Percentiles rank a stretch among this genome's conserved stretches.
Evolutionary conservation across 495 filamentous ascomycete genomes (phyloP).

Genomic region (Sordaria brevicollis): DNA sequence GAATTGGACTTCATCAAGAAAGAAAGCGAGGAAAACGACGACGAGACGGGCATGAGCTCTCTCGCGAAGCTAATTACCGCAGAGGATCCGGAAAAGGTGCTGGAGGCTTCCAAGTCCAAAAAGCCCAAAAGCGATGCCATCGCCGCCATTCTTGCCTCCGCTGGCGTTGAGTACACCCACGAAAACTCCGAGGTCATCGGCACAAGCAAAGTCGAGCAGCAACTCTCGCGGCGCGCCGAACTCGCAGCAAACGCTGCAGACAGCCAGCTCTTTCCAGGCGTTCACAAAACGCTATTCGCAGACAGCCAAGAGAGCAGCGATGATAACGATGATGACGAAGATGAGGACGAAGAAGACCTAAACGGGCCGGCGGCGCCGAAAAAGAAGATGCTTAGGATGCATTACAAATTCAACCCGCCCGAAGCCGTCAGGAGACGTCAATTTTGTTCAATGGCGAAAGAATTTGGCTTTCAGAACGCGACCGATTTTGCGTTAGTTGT

Average conservation of each 20-base stretch:
- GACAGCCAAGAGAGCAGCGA: constrained; percentile 15
- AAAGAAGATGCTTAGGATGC: constrained; percentile 24
- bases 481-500: constrained; percentile 89
- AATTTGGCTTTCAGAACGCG: constrained; percentile 64
- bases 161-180: constrained; percentile 91
- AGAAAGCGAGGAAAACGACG: constrained; percentile 34
- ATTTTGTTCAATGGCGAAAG: constrained; percentile 80
- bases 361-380: background rate
- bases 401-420: constrained; percentile 68
- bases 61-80: constrained; percentile 60
- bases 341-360: background rate
- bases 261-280: constrained; percentile 12
- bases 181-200: constrained; percentile 95
- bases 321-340: background rate
- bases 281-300: constrained; percentile 22
- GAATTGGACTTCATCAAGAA: constrained; percentile 29
- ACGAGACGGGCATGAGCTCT: constrained; percentile 63
- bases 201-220: constrained; percentile 72
- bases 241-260: constrained; percentile 42
- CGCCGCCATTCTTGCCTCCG: constrained; percentile 77
- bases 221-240: constrained; percentile 64
- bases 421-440: constrained; percentile 66
- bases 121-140: constrained; percentile 60
- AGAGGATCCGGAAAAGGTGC: constrained; percentile 31
- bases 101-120: constrained; percentile 13